These are phyloP conservation scores for Metrosideros polymorpha DNA, from an alignment of 441 rosid species.

Conservation along the genomic window DNA sequence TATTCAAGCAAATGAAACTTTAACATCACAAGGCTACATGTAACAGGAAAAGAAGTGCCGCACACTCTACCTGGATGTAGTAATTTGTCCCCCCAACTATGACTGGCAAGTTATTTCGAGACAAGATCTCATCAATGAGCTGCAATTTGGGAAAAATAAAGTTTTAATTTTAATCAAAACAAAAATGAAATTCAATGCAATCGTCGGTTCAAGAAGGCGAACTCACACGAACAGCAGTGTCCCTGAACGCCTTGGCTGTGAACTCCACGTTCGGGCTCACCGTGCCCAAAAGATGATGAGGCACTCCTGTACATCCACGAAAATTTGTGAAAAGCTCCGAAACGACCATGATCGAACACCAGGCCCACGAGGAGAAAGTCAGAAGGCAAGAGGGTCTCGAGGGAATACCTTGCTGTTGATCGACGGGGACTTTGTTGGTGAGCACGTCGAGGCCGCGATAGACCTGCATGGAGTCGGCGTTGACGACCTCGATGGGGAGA, in stretches of 20 bases:
- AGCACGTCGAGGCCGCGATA: constrained; percentile 72
- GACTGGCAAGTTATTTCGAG: constrained; percentile 61
- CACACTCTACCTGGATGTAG: constrained; percentile 62
- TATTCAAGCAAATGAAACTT: background rate
- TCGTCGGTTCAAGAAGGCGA: background rate
- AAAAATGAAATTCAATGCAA: background rate
- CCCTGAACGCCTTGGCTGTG: constrained; percentile 69
- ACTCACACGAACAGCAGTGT: constrained; percentile 63
- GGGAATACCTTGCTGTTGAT: constrained; percentile 50
- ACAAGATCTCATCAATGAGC: constrained; percentile 52
- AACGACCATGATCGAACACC: background rate
- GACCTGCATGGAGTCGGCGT: constrained; percentile 92
- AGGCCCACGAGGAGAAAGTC: background rate
- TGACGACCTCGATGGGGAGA: constrained; percentile 63
- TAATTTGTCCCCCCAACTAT: constrained; percentile 91
- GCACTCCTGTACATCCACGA: constrained; percentile 39
- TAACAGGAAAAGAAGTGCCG: background rate
- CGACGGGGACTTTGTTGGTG: constrained; percentile 65
- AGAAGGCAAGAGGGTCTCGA: background rate
- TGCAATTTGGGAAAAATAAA: constrained; percentile 17
- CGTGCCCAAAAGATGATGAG: constrained; percentile 80
- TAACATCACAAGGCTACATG: too few relatives aligned
- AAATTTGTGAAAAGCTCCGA: background rate
- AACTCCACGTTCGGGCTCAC: constrained; percentile 53
- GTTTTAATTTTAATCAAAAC: background rate